These are phyloP conservation scores for Warburgia ugandensis DNA, from an alignment of 164 flowering plant genomes.

Conservation along the genomic window DNA sequence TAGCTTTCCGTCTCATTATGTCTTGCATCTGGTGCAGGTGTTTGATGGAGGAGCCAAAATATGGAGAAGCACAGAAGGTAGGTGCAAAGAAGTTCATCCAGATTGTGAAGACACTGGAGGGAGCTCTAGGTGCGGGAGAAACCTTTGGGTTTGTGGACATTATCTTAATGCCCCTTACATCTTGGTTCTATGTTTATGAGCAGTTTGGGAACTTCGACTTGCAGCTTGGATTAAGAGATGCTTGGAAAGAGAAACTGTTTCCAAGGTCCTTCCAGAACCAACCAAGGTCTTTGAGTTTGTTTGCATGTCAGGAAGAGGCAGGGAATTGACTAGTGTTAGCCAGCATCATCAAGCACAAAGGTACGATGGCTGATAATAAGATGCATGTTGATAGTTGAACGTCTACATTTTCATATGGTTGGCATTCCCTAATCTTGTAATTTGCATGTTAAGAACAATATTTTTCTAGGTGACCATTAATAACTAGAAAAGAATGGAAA, in stretches of 20 bases:
- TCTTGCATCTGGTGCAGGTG: conserved; percentile 32
- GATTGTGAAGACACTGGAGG: conserved; percentile 39
- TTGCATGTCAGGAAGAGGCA: conserved; percentile 33
- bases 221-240: conserved; percentile 47
- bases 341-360: too few species aligned
- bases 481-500: too few species aligned
- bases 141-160: conserved; percentile 42
- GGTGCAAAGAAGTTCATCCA: conserved; percentile 40
- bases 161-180: conserved; percentile 20
- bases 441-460: too few species aligned
- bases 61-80: conserved; percentile 38
- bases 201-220: conserved; percentile 34
- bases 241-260: conserved; percentile 33
- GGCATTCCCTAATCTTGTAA: too few species aligned
- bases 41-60: conserved; percentile 27
- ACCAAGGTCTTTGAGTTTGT: conserved; percentile 39
- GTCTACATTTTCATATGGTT: too few species aligned
- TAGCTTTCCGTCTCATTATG: too few species aligned
- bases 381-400: too few species aligned
- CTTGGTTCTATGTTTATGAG: conserved; percentile 47
- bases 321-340: conserved; percentile 45
- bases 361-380: too few species aligned
- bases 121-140: conserved; percentile 43
- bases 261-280: conserved; percentile 35
- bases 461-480: too few species aligned